A percentile compares a stretch with the other conserved stretches of the same genome.
Conservation (phyloP, 139 green algal species). For the Diplosphaera chodatii region DNA sequence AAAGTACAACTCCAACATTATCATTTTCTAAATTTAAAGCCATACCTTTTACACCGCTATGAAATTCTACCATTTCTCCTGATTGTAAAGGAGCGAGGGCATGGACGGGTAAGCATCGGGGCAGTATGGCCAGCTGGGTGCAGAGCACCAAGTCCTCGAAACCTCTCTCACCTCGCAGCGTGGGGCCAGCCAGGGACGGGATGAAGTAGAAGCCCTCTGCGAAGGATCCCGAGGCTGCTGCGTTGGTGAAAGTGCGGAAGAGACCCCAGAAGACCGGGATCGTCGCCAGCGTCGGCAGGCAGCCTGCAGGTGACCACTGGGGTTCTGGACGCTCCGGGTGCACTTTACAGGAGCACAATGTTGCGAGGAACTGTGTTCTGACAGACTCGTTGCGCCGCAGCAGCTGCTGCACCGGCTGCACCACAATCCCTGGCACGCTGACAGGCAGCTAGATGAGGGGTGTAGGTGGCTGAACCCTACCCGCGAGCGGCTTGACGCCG, state of each 20-base stretch:
- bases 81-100: no score
- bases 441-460: neutral
- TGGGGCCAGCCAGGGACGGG: conserved; percentile 65
- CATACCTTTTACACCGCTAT: conserved; percentile 79
- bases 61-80: conserved; percentile 89
- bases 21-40: conserved; percentile 87
- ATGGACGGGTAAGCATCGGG: no score
- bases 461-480: conserved; percentile 21
- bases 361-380: no score
- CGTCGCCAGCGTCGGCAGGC: conserved; percentile 80
- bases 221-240: conserved; percentile 29
- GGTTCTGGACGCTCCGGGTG: no score
- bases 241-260: conserved; percentile 68
- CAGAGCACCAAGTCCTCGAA: no score
- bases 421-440: neutral
- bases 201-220: conserved; percentile 85
- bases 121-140: no score
- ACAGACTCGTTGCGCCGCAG: no score
- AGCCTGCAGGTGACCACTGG: no score
- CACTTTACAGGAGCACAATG: no score
- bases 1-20: conserved; percentile 88
- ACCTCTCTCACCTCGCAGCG: conserved; percentile 4
- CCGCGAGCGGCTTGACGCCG: conserved; percentile 74
- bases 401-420: neutral
- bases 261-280: conserved; percentile 92